Percentiles rank a stretch among this genome's conserved stretches.
These are phyloP conservation scores for Apiotrichum brassicae DNA, from an alignment of 1,284 basidiomycete genomes.

Conservation along the genomic window DNA sequence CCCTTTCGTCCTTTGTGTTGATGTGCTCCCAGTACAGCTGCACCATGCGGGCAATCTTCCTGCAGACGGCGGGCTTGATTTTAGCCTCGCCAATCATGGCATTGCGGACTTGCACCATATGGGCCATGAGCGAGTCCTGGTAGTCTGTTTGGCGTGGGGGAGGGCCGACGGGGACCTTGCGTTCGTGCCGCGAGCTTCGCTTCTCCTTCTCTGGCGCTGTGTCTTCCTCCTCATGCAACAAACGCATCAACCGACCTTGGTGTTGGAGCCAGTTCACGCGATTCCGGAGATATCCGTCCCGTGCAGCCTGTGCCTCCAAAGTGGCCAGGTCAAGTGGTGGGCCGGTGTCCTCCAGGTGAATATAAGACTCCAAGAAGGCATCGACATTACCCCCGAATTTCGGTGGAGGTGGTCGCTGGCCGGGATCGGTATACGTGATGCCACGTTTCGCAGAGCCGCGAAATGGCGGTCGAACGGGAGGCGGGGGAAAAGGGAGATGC, in stretches of 20 bases:
- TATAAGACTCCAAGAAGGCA: constrained; percentile 59
- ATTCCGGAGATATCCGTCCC: constrained; percentile 53
- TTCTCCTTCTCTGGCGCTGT: neutral
- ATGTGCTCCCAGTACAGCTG: constrained; percentile 71
- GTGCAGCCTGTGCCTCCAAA: constrained; percentile 50
- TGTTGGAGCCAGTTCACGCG: constrained; percentile 50
- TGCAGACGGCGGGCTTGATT: constrained; percentile 41
- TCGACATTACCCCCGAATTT: constrained; percentile 55
- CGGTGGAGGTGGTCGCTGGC: constrained; percentile 55
- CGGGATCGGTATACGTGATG: constrained; percentile 57
- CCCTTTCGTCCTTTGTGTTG: constrained; percentile 57
- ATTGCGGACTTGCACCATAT: constrained; percentile 45
- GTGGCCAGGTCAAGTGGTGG: constrained; percentile 43
- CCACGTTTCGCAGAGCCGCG: constrained; percentile 62
- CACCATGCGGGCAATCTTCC: constrained; percentile 62
- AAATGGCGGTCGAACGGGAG: constrained; percentile 48
- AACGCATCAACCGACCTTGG: constrained; percentile 41
- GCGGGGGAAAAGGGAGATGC: constrained; percentile 31
- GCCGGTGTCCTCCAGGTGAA: constrained; percentile 52
- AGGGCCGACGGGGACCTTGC: constrained; percentile 12
- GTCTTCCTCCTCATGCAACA: constrained; percentile 48
- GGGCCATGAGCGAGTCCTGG: constrained; percentile 44
- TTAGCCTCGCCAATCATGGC: constrained; percentile 45
- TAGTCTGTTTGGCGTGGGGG: constrained; percentile 38
- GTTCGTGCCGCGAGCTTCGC: constrained; percentile 7